Percentiles rank a stretch among this genome's conserved stretches.
phyloP scores from a whole-genome alignment of 805 yeast species.

The Spathaspora boniae region DNA sequence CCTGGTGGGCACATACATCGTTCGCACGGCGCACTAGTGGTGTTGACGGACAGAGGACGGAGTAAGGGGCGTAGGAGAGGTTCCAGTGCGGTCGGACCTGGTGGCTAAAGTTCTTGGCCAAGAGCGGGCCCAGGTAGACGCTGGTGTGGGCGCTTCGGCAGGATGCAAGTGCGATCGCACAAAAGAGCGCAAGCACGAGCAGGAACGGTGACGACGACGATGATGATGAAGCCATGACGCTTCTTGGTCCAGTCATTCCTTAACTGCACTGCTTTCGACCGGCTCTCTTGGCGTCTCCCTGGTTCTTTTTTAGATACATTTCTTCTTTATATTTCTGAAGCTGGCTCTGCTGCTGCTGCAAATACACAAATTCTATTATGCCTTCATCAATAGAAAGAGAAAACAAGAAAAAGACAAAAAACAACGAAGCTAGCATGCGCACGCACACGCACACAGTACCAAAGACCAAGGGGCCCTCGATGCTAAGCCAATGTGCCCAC shows the following conservation, averaged over 20 bases:
- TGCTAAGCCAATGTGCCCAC: too few relatives aligned
- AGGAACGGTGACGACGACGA: too few relatives aligned
- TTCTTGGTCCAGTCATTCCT: too few relatives aligned
- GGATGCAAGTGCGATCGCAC: too few relatives aligned
- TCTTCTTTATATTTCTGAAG: constrained; percentile 6
- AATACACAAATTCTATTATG: too few relatives aligned
- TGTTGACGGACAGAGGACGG: constrained; percentile 21
- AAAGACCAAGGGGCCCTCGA: not conserved
- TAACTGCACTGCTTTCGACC: too few relatives aligned
- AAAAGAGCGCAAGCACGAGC: too few relatives aligned
- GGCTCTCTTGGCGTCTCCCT: too few relatives aligned
- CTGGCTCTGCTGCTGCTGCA: too few relatives aligned
- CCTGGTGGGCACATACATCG: constrained; percentile 13
- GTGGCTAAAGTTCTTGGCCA: constrained; percentile 5
- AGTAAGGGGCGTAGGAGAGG: constrained; percentile 24
- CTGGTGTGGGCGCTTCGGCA: too few relatives aligned
- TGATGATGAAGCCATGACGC: too few relatives aligned
- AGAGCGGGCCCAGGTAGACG: too few relatives aligned
- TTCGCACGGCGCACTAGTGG: constrained; percentile 17
- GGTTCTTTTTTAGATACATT: constrained; percentile 4
- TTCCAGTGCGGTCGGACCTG: constrained; percentile 9
- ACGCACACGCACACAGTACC: not conserved
- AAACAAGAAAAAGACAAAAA: constrained; percentile 2
- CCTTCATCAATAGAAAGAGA: not conserved
- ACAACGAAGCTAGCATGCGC: not conserved